Conservation (phyloP, 176 grass and related monocot species). For the Lolium multiflorum region DNA sequence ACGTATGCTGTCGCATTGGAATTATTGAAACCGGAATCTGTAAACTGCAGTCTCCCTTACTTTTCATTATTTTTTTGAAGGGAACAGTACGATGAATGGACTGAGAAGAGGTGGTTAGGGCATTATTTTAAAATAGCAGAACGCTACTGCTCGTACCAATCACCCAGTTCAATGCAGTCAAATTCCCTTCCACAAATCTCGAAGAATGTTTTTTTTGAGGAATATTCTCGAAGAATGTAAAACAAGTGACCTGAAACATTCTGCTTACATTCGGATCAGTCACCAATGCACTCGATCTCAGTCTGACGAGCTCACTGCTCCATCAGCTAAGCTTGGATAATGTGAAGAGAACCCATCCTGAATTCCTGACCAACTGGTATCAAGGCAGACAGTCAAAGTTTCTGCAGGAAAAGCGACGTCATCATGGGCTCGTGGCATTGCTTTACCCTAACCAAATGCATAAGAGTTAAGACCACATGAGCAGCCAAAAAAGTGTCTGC, state of each 20-base stretch:
- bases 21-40: conserved; percentile 51
- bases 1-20: conserved; percentile 58
- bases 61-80: conserved; percentile 27
- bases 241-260: background rate
- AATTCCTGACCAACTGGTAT: background rate
- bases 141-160: background rate
- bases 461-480: conserved; percentile 44
- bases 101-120: background rate
- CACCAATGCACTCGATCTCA: background rate
- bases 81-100: conserved; percentile 7
- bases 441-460: conserved; percentile 29
- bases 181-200: background rate
- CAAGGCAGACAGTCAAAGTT: conserved; percentile 26
- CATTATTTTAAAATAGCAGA: conserved; percentile 5
- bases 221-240: conserved; percentile 5
- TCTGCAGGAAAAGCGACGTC: conserved; percentile 9
- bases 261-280: background rate
- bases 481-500: conserved; percentile 35
- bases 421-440: conserved; percentile 2
- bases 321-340: background rate
- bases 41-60: background rate
- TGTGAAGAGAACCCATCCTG: conserved; percentile 16
- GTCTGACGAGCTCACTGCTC: background rate
- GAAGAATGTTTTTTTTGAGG: background rate
- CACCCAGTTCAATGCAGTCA: background rate